Evolutionary conservation across 1,139 yeast species (phyloP).

Genomic region (Kluyveromyces sp.): DNA sequence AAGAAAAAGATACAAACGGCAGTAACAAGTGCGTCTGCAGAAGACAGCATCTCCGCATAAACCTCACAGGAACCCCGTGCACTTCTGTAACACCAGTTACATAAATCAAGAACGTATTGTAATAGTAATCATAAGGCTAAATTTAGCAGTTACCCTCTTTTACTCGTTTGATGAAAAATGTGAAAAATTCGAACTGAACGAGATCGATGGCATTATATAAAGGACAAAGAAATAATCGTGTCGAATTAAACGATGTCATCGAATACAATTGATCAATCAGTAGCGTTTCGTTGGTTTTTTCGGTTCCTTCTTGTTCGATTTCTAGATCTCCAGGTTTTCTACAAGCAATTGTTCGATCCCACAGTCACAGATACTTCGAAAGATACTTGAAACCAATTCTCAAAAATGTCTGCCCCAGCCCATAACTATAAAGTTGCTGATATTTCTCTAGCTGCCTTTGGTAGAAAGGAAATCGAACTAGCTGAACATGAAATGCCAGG

Average conservation of each 20-base stretch:
- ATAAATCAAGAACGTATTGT: neutral
- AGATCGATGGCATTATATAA: neutral
- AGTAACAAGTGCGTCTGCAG: neutral
- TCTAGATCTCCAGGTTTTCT: neutral
- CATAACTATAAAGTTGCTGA: conserved; percentile 94
- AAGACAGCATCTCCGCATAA: neutral
- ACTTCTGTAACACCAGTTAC: too few relatives aligned
- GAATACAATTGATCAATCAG: neutral
- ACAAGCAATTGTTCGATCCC: neutral
- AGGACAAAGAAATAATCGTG: neutral
- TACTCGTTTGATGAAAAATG: neutral
- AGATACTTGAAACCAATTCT: neutral
- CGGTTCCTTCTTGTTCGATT: too few relatives aligned
- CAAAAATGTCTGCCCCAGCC: conserved; percentile 50
- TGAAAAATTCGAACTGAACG: neutral
- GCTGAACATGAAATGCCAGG: conserved; percentile 99
- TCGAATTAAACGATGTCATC: neutral
- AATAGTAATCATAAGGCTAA: neutral
- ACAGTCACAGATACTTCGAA: neutral
- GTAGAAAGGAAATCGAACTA: conserved; percentile 98
- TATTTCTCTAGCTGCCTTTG: conserved; percentile 97
- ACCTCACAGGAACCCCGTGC: too few relatives aligned
- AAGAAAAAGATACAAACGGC: neutral
- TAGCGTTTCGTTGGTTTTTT: neutral
- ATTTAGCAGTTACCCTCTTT: neutral